Conservation (phyloP, 305 asterid species). For the Solanum aculeatissimum region DNA sequence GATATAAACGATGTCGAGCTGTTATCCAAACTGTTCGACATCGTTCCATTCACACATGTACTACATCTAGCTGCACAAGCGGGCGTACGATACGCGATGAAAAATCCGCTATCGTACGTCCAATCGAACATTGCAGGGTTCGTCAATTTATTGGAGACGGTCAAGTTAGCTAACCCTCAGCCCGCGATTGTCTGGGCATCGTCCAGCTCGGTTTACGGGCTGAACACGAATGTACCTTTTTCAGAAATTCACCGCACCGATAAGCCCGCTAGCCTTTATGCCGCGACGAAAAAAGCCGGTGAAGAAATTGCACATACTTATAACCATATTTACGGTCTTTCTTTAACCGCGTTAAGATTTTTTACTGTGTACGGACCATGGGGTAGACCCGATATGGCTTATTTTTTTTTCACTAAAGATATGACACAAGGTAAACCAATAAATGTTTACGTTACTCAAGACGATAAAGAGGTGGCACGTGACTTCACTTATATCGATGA, state of each 20-base stretch:
- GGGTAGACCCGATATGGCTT: slow-evolving; percentile 77
- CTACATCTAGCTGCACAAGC: slow-evolving; percentile 65
- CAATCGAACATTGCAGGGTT: slow-evolving; percentile 58
- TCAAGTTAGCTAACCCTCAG: slow-evolving; percentile 55
- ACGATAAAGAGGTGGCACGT: slow-evolving; percentile 52
- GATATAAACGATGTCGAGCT: slow-evolving; percentile 40
- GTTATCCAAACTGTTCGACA: slow-evolving; percentile 33
- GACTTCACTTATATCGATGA: slow-evolving; percentile 69
- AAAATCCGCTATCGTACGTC: slow-evolving; percentile 50
- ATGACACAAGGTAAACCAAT: slow-evolving; percentile 50
- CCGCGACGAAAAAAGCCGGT: slow-evolving; percentile 62
- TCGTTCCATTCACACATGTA: slow-evolving; percentile 46
- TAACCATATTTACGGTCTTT: slow-evolving; percentile 57
- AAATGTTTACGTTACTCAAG: slow-evolving; percentile 42
- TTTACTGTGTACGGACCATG: slow-evolving; percentile 72
- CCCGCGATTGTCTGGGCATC: slow-evolving; percentile 75
- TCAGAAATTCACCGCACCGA: slow-evolving; percentile 51
- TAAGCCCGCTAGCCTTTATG: slow-evolving; percentile 56
- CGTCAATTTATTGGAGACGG: slow-evolving; percentile 41
- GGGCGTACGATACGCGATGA: slow-evolving; percentile 62
- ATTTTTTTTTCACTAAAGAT: slow-evolving; percentile 55
- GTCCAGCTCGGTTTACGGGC: slow-evolving; percentile 55
- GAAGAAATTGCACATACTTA: slow-evolving; percentile 62
- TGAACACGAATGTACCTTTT: slow-evolving; percentile 52
- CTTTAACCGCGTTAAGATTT: slow-evolving; percentile 51